Evolutionary conservation across 768 basidiomycete species (phyloP), one percentile per base, ranked within the genome.

Genomic region (Macrolepiota dolichaula): DNA sequence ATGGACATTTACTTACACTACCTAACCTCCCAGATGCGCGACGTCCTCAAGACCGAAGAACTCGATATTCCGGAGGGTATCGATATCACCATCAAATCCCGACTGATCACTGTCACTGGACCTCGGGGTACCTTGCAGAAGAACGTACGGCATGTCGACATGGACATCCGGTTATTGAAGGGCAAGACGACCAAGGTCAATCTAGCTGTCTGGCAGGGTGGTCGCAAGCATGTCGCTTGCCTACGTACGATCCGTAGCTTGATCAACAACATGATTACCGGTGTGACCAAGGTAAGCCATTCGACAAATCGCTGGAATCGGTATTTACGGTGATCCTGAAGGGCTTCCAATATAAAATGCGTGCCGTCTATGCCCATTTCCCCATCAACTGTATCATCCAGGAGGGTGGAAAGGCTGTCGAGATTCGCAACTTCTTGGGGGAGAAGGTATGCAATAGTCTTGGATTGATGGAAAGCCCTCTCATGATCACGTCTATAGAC

Each of bases 341-440:
- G 96, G 97, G 97, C 64, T 99, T 98, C 88, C 87, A 88, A 69
- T 99, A 99, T 86, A 99, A 98, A 89, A 98, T 99, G 96, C 93
- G 96, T 68, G 85, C 94, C 27, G 97, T 99, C 55, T 99, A 98
- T 72, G 97, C 97, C 69, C 97, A 99, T 82, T 99, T 99, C 83
- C 97, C 97, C 63, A 97, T 99, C 84, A 99, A 99, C 82, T 89
- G 90, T 74, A 96, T 97, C 74, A 92, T 96, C 70, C 88, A 91
- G 73, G 86, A 91, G 7, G 74, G 74, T 62, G 93, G 91, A 56
- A 73, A 70, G 40, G 75, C 85, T 51, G 76, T 96, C 51, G 95
- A 96, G 74, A 96, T 97, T 75, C 90, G 95, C 65, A 96, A 96
- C 78, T 96, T 96, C 79, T 79, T 96, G 72, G 94, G 94, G 64